Evolutionary conservation across 805 yeast species (phyloP).

Genomic region (Pichia cabralensis): DNA sequence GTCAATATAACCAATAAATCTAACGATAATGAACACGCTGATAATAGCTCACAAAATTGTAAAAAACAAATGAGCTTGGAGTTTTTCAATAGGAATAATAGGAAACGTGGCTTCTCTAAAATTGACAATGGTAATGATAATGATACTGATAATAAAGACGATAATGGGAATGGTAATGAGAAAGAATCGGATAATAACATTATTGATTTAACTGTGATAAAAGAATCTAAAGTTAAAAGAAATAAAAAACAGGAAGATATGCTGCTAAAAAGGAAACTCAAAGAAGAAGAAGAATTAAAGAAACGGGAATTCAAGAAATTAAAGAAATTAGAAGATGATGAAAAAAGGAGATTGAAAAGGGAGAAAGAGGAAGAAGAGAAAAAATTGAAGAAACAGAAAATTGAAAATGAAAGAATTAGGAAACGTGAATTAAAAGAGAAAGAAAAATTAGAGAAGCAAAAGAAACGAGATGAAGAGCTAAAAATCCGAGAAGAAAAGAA

Average conservation of each 20-base stretch:
- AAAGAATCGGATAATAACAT: too few relatives aligned
- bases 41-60: too few relatives aligned
- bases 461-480: conserved; percentile 3
- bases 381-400: conserved; percentile 1
- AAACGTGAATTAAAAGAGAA: conserved; percentile 15
- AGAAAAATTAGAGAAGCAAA: conserved; percentile 13
- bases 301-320: neutral
- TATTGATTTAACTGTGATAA: too few relatives aligned
- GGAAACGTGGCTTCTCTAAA: too few relatives aligned
- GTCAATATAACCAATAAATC: too few relatives aligned
- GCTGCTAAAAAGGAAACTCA: neutral
- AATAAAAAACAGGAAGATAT: neutral
- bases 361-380: conserved; percentile 4
- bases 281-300: conserved; percentile 1
- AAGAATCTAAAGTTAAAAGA: too few relatives aligned
- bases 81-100: too few relatives aligned
- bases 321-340: conserved; percentile 1
- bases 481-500: conserved; percentile 1
- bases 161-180: too few relatives aligned
- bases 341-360: neutral
- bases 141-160: too few relatives aligned
- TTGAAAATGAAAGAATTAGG: conserved; percentile 5
- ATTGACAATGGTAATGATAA: too few relatives aligned
- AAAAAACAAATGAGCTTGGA: too few relatives aligned
- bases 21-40: too few relatives aligned